phyloP scores from a whole-genome alignment of 768 basidiomycete genomes.

The Trametes coccinea region DNA sequence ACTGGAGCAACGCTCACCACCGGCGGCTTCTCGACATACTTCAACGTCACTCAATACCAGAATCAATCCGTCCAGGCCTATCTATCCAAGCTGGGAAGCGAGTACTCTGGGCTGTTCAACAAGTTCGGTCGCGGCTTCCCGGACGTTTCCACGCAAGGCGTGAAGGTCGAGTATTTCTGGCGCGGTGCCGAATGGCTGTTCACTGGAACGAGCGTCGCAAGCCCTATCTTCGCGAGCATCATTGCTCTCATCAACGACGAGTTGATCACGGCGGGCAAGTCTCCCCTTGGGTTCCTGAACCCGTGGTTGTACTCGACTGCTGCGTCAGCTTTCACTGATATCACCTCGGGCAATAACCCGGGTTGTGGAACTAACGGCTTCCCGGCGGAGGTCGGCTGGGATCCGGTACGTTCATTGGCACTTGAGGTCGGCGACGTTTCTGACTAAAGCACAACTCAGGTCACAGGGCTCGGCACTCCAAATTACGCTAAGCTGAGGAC shows the following conservation, averaged over 20 bases:
- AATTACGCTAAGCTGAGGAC: slow-evolving; percentile 50
- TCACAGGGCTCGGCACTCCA: slow-evolving; percentile 66
- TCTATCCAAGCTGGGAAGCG: slow-evolving; percentile 34
- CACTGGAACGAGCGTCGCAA: slow-evolving; percentile 34
- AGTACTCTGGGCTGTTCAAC: slow-evolving; percentile 33
- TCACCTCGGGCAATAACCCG: slow-evolving; percentile 32
- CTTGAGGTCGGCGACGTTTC: slow-evolving; percentile 31
- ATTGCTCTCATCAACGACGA: slow-evolving; percentile 37
- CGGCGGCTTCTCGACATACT: slow-evolving; percentile 40
- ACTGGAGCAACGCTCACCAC: slow-evolving; percentile 33
- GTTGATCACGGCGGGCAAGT: slow-evolving; percentile 30
- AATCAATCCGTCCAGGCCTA: slow-evolving; percentile 37
- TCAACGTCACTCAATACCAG: slow-evolving; percentile 41
- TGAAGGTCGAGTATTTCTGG: slow-evolving; percentile 32
- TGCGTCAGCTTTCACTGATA: slow-evolving; percentile 33
- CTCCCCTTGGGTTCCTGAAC: slow-evolving; percentile 37
- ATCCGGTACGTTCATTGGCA: slow-evolving; percentile 30
- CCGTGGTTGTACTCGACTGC: slow-evolving; percentile 34
- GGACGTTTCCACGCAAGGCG: slow-evolving; percentile 45
- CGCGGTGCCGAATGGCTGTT: slow-evolving; percentile 21
- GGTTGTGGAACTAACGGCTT: slow-evolving; percentile 36
- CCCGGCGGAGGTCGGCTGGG: slow-evolving; percentile 32
- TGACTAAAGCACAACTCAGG: slow-evolving; percentile 33
- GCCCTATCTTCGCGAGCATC: slow-evolving; percentile 36
- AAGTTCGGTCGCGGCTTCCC: slow-evolving; percentile 46